phyloP scores from a whole-genome alignment of 2,329 filamentous ascomycete genomes.

The Dryadomyces quercus-mongolicae region DNA sequence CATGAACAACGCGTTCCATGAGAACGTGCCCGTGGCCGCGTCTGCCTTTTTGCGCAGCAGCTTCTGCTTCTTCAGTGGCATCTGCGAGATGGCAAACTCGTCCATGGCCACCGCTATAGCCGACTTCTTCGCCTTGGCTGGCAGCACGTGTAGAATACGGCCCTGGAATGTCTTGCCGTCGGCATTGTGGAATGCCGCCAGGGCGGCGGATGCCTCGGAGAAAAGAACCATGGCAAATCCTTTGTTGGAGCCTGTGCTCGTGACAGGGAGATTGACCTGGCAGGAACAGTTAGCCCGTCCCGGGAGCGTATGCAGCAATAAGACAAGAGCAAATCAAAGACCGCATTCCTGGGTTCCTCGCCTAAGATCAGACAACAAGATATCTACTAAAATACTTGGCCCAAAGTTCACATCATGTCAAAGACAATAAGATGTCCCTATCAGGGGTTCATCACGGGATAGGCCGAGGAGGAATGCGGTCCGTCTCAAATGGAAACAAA shows the following conservation, averaged over 20 bases:
- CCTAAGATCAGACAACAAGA: conserved; percentile 65
- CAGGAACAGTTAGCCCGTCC: conserved; percentile 1
- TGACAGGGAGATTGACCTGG: conserved; percentile 77
- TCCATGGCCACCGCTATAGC: conserved; percentile 39
- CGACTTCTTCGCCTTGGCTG: conserved; percentile 67
- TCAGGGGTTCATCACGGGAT: conserved; percentile 85
- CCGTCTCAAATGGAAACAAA: neutral
- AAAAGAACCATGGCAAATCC: conserved; percentile 86
- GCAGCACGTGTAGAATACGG: conserved; percentile 79
- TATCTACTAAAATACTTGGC: conserved; percentile 99
- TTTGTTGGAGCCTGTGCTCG: conserved; percentile 63
- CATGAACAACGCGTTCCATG: conserved; percentile 99
- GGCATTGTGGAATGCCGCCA: conserved; percentile 64
- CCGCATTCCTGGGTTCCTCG: conserved; percentile 4
- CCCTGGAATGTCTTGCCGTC: conserved; percentile 89
- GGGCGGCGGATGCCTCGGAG: conserved; percentile 56
- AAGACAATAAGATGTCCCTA: conserved; percentile 98
- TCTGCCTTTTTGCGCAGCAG: conserved; percentile 77
- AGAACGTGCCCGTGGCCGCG: conserved; percentile 68
- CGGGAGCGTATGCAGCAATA: neutral
- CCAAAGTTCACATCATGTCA: conserved; percentile 80
- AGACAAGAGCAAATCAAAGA: neutral
- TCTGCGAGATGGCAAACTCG: conserved; percentile 78
- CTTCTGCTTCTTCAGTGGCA: conserved; percentile 90
- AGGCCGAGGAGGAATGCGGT: neutral